These are phyloP conservation scores for Saccharomyces hybrid DNA, from an alignment of 1,139 yeast species.

Conservation along the genomic window DNA sequence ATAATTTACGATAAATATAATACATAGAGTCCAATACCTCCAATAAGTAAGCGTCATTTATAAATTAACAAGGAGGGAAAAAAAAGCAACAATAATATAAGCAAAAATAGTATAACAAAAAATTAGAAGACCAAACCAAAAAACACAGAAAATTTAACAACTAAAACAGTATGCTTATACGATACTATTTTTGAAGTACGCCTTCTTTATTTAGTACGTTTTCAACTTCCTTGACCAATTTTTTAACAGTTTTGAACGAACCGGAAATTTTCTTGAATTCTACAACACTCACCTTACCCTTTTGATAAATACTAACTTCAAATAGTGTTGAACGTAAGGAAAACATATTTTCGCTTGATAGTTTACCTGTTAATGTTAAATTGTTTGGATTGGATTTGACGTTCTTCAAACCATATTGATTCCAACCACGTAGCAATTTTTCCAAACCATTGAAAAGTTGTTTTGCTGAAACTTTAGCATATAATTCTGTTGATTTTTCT, in stretches of 20 bases:
- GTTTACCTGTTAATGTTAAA: slow-evolving; percentile 48
- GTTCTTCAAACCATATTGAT: slow-evolving; percentile 59
- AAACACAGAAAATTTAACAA: too few relatives aligned
- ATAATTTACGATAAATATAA: not conserved
- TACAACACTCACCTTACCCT: slow-evolving; percentile 41
- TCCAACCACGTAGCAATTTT: slow-evolving; percentile 61
- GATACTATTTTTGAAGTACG: slow-evolving; percentile 18
- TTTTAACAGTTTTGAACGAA: slow-evolving; percentile 57
- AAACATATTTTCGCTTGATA: slow-evolving; percentile 54
- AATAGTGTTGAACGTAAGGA: slow-evolving; percentile 60
- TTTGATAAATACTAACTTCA: slow-evolving; percentile 43
- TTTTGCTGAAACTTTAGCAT: slow-evolving; percentile 29
- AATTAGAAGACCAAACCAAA: too few relatives aligned
- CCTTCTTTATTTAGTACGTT: slow-evolving; percentile 40
- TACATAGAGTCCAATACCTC: slow-evolving; percentile 1
- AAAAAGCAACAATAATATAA: not conserved
- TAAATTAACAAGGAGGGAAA: not conserved
- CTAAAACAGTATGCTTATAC: too few relatives aligned
- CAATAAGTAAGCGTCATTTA: not conserved
- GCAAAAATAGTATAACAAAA: not conserved
- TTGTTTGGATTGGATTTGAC: slow-evolving; percentile 42
- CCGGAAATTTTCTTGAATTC: slow-evolving; percentile 55
- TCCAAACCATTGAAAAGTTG: slow-evolving; percentile 60
- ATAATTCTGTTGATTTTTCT: slow-evolving; percentile 19
- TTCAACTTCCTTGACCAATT: slow-evolving; percentile 45